Evolutionary conservation across 2,329 filamentous ascomycete genomes (phyloP).

Genomic region (Colletotrichum neosansevieriae): DNA sequence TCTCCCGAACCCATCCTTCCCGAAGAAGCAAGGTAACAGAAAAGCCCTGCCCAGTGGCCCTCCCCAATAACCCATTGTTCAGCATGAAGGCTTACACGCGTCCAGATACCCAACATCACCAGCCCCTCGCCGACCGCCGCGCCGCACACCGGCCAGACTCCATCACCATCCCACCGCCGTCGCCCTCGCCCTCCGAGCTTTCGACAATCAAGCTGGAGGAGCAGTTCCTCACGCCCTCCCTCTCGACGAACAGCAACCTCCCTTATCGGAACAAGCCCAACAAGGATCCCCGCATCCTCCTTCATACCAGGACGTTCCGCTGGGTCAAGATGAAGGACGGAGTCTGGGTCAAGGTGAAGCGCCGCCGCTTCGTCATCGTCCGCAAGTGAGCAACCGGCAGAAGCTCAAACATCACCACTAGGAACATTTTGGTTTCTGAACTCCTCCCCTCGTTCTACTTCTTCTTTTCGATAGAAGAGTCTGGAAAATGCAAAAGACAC

Average conservation of each 20-base stretch:
- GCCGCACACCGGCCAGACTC: neutral
- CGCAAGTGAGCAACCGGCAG: neutral
- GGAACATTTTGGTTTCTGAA: too few relatives aligned
- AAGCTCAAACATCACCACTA: neutral
- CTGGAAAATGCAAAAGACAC: too few relatives aligned
- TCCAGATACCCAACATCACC: too few relatives aligned
- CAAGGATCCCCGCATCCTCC: neutral
- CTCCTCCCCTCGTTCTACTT: too few relatives aligned
- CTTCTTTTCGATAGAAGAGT: too few relatives aligned
- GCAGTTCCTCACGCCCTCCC: neutral
- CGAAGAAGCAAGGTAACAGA: too few relatives aligned
- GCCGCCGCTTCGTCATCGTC: neutral
- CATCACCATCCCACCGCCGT: neutral
- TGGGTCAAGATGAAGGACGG: constrained; percentile 1
- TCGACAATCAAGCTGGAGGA: neutral
- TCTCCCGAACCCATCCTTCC: too few relatives aligned
- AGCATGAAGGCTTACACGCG: too few relatives aligned
- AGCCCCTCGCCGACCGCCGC: neutral
- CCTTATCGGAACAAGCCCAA: too few relatives aligned
- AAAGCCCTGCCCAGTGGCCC: too few relatives aligned
- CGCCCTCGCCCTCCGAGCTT: neutral
- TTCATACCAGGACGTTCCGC: neutral
- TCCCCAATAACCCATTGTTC: too few relatives aligned
- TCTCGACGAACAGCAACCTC: neutral
- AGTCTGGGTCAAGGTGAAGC: neutral